Evolutionary conservation across 2,329 filamentous ascomycete species (phyloP), one percentile per base, ranked within the genome.

Genomic region (Stagonosporopsis tanaceti): DNA sequence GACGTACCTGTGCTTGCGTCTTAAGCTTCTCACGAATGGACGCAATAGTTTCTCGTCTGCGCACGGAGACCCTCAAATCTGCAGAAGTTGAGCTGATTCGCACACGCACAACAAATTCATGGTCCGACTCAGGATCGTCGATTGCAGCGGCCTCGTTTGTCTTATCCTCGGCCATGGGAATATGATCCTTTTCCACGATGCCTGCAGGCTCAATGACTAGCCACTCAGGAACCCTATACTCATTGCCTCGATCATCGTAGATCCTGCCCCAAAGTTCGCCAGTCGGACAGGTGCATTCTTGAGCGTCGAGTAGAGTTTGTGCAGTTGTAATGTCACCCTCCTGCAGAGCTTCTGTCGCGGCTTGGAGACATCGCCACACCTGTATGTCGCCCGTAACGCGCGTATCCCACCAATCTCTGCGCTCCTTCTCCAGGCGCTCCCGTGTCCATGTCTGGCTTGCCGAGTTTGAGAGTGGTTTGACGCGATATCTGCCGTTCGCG

Each of bases 391-490:
- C 92, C 0, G 89, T 90, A 15, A 96, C 91, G 44, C 92, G 82
- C 1, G 93, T 97, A 60, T 97, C 93, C 76, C 96, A 98, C 81
- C 96, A 97, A 60, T 92, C 92, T 46, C 79, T 79, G 46, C 94
- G 85, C 77, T 97, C 91, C 30, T 82, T 82, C 57, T 87, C 85
- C 2, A 97, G 80, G 50, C 89, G 80, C 15, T 78, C 71, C n/a
- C 84, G 86, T 1, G 90, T 93, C 72, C 71, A 76, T 22, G 50
- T 54, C 24, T 52, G 40, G 30, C 47, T 60, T 6, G 63, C 62
- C 17, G 67, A 62, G 42, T 70, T 62, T 4, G 63, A 62, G 11
- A 69, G 61, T 17, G 66, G 64, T 20, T 55, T 61, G 28, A 67
- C 57, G 56, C 66, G 72, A 34, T 41, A 53, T 37, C 54, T 48